A percentile compares a stretch with the other conserved stretches of the same genome.
phyloP scores from a whole-genome alignment of 1,284 basidiomycete species.

The Cystobasidiaceae sp. region DNA sequence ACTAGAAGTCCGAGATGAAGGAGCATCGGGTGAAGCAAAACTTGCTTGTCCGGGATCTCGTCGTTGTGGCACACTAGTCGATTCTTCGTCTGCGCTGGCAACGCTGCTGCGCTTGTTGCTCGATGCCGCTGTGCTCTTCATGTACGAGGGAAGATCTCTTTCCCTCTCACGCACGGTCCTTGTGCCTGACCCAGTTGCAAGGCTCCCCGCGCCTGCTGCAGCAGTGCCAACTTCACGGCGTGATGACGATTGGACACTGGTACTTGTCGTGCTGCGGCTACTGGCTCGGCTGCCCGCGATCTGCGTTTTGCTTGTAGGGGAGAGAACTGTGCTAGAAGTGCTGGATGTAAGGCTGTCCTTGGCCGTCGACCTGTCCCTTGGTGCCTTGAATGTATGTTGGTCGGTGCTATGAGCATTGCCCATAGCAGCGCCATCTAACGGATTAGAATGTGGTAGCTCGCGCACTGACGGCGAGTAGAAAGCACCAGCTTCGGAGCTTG shows the following conservation, averaged over 20 bases:
- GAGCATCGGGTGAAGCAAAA: neutral
- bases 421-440: neutral
- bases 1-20: neutral
- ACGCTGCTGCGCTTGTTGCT: conserved; percentile 5
- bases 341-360: conserved; percentile 1
- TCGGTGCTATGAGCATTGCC: neutral
- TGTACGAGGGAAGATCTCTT: conserved; percentile 26
- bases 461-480: conserved; percentile 16
- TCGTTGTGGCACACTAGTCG: too few relatives aligned
- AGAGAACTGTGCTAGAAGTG: conserved; percentile 6
- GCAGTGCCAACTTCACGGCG: neutral
- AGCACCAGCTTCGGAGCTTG: conserved; percentile 4
- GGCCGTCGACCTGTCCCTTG: neutral
- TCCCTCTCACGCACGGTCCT: conserved; percentile 2
- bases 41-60: neutral
- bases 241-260: neutral
- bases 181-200: too few relatives aligned
- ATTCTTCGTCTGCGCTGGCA: neutral
- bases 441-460: neutral
- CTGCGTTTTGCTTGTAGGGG: neutral
- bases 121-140: conserved; percentile 17
- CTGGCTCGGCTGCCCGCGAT: neutral
- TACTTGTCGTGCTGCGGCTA: conserved; percentile 12
- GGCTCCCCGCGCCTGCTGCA: too few relatives aligned
- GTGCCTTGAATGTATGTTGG: neutral